Evolutionary conservation across 352 stramenopile genomes (phyloP).

Genomic region (Pythium coloratum): DNA sequence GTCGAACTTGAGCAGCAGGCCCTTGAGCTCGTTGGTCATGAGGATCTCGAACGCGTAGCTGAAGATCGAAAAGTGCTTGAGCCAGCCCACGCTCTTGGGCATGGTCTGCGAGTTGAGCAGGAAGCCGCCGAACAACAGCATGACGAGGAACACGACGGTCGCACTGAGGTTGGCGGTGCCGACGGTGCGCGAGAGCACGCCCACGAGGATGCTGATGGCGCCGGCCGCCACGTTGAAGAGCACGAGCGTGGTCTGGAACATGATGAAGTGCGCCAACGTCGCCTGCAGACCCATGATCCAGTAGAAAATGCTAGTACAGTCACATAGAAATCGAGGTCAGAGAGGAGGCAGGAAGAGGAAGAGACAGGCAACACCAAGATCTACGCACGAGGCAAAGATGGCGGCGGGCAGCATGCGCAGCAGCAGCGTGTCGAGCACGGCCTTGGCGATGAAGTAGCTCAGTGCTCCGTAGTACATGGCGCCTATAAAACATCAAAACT

Average conservation of each 20-base stretch:
- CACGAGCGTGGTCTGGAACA: slow-evolving; percentile 73
- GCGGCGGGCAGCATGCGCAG: slow-evolving; percentile 72
- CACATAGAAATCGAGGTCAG: not conserved
- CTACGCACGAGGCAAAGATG: slow-evolving; percentile 59
- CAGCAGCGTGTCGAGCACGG: slow-evolving; percentile 67
- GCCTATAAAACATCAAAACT: slow-evolving; percentile 23
- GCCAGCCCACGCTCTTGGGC: slow-evolving; percentile 54
- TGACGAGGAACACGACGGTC: slow-evolving; percentile 76
- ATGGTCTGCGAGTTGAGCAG: slow-evolving; percentile 86
- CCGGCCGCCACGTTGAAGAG: slow-evolving; percentile 81
- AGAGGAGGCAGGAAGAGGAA: not conserved
- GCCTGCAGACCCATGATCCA: slow-evolving; percentile 84
- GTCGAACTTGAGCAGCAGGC: slow-evolving; percentile 74
- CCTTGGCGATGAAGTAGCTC: slow-evolving; percentile 82
- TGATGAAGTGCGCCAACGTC: slow-evolving; percentile 49
- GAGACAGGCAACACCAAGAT: not conserved
- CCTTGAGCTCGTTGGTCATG: slow-evolving; percentile 83
- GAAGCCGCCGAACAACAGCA: slow-evolving; percentile 88
- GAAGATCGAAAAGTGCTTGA: slow-evolving; percentile 85
- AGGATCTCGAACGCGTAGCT: slow-evolving; percentile 88
- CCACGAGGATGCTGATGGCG: slow-evolving; percentile 73
- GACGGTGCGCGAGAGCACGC: slow-evolving; percentile 59
- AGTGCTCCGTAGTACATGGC: slow-evolving; percentile 80
- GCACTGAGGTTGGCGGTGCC: slow-evolving; percentile 71
- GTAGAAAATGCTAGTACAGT: slow-evolving; percentile 68